These are phyloP conservation scores for Eucalyptus erythrocorys DNA, from an alignment of 345 rosid genomes.

Conservation along the genomic window DNA sequence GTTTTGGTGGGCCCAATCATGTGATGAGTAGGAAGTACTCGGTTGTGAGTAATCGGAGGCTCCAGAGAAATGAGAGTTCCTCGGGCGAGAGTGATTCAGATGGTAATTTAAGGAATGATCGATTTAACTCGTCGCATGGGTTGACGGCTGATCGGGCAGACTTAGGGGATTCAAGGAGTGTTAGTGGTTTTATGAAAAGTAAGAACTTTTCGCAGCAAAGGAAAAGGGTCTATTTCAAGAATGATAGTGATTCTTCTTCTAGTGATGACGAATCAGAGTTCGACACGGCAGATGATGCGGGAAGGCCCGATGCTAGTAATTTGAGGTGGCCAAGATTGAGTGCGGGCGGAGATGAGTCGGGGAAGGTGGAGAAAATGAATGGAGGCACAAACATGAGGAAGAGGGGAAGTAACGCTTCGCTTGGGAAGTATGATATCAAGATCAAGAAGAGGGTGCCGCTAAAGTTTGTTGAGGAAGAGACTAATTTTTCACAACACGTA, in stretches of 20 bases:
- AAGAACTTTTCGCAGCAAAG: neutral
- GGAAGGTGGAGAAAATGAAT: constrained; percentile 10
- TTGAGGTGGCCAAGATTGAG: constrained; percentile 1
- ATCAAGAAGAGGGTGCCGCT: constrained; percentile 51
- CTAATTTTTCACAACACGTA: constrained; percentile 42
- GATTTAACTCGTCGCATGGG: neutral
- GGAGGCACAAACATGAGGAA: constrained; percentile 36
- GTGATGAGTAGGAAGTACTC: constrained; percentile 36
- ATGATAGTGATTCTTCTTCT: constrained; percentile 41
- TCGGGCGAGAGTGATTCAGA: neutral
- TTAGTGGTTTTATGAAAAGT: neutral
- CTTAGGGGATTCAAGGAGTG: neutral
- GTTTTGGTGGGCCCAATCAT: neutral
- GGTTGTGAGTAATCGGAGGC: constrained; percentile 14
- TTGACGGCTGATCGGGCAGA: neutral
- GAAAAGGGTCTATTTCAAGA: constrained; percentile 16
- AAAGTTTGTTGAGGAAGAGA: constrained; percentile 37
- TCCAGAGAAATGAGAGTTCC: constrained; percentile 13
- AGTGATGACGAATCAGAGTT: constrained; percentile 45
- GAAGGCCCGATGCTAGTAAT: neutral
- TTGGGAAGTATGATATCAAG: constrained; percentile 67
- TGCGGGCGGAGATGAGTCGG: neutral
- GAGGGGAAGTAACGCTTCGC: constrained; percentile 61
- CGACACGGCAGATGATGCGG: constrained; percentile 5
- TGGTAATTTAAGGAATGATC: neutral